These are phyloP conservation scores for Epichloe gansuensis DNA, from an alignment of 2,329 filamentous ascomycete genomes.

Conservation along the genomic window DNA sequence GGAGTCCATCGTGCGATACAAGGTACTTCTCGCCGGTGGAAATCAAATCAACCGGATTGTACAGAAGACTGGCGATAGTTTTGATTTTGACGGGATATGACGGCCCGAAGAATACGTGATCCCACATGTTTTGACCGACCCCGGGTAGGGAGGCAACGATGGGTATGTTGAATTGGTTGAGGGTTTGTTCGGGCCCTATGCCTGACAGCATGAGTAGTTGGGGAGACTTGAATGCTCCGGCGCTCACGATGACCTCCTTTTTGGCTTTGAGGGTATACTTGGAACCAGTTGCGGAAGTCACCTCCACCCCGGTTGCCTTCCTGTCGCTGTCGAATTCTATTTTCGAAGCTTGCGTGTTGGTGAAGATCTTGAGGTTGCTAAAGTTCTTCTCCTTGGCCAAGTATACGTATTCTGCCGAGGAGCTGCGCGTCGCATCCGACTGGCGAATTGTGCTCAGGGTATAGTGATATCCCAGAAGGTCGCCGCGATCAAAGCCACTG, in stretches of 20 bases:
- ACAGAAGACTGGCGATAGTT: slow-evolving; percentile 1
- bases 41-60: not conserved
- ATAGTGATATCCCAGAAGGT: slow-evolving; percentile 15
- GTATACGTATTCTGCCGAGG: slow-evolving; percentile 16
- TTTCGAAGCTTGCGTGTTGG: slow-evolving; percentile 28
- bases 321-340: slow-evolving; percentile 30
- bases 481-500: slow-evolving; percentile 12
- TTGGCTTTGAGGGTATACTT: slow-evolving; percentile 2
- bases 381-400: slow-evolving; percentile 14
- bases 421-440: slow-evolving; percentile 13
- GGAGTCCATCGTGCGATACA: not conserved
- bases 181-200: slow-evolving; percentile 3
- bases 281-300: slow-evolving; percentile 1
- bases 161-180: slow-evolving; percentile 2
- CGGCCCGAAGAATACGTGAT: slow-evolving; percentile 7
- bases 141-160: slow-evolving; percentile 1
- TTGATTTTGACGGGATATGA: slow-evolving; percentile 5
- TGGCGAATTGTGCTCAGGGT: slow-evolving; percentile 11
- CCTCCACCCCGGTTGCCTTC: slow-evolving; percentile 28
- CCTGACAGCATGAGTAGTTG: slow-evolving; percentile 9
- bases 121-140: slow-evolving; percentile 6
- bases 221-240: slow-evolving; percentile 5
- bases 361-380: slow-evolving; percentile 26
- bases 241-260: slow-evolving; percentile 1
- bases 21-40: not conserved